phyloP scores from a whole-genome alignment of 768 basidiomycete species.

The Rhodotorula graminis region DNA sequence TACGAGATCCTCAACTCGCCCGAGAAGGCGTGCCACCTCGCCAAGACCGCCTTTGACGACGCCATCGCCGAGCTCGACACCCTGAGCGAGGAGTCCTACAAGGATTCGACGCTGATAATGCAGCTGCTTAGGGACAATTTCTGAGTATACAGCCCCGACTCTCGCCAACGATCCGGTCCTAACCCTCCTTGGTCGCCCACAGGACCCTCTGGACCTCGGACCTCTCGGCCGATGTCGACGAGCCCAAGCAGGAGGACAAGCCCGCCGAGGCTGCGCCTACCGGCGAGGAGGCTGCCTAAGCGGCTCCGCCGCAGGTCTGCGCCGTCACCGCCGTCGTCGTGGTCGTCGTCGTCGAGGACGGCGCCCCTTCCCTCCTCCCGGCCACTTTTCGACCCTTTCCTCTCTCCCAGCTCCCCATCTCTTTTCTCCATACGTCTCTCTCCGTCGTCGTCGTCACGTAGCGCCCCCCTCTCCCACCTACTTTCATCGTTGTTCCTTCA shows the following conservation, averaged over 20 bases:
- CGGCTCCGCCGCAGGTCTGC: background rate
- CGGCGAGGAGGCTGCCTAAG: slow-evolving; percentile 1
- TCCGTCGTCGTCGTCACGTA: too few species aligned
- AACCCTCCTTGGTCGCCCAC: slow-evolving; percentile 66
- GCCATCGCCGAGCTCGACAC: slow-evolving; percentile 99
- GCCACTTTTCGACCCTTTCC: too few species aligned
- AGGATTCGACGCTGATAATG: slow-evolving; percentile 38
- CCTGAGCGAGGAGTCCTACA: slow-evolving; percentile 70
- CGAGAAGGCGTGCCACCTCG: slow-evolving; percentile 94
- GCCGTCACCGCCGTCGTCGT: too few species aligned
- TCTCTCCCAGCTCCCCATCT: too few species aligned
- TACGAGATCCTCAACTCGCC: slow-evolving; percentile 99
- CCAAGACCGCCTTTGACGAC: slow-evolving; percentile 71
- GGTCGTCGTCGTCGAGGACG: too few species aligned
- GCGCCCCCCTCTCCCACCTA: too few species aligned
- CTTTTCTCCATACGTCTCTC: too few species aligned
- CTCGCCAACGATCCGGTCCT: too few species aligned
- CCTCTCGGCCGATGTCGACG: slow-evolving; percentile 24
- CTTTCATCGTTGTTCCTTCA: too few species aligned
- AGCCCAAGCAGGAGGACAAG: slow-evolving; percentile 22
- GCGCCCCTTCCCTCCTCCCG: too few species aligned
- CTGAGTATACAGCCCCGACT: too few species aligned
- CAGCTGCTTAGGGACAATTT: slow-evolving; percentile 83
- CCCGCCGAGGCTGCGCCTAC: slow-evolving; percentile 7
- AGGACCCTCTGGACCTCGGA: slow-evolving; percentile 53